These are phyloP conservation scores for Sphagnurus paluster DNA, from an alignment of 1,284 basidiomycete species.

Conservation along the genomic window DNA sequence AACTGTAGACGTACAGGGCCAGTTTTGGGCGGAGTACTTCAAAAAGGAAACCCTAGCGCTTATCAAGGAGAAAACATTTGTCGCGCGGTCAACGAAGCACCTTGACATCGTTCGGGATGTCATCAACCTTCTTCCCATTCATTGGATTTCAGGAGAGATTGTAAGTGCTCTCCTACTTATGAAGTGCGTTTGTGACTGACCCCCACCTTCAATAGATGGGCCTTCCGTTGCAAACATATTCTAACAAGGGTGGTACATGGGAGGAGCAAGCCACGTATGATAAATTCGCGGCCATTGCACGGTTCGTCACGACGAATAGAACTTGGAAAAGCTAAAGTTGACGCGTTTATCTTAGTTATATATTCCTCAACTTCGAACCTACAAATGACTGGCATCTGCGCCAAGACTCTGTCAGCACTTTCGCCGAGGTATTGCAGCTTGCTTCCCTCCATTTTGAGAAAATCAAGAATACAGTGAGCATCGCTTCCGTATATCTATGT, in stretches of 20 bases:
- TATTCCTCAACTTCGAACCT: conserved; percentile 57
- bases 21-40: conserved; percentile 36
- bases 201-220: conserved; percentile 36
- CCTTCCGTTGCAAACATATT: conserved; percentile 59
- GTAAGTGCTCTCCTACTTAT: conserved; percentile 38
- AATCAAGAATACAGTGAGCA: conserved; percentile 16
- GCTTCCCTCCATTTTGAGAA: conserved; percentile 42
- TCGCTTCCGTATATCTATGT: neutral
- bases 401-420: conserved; percentile 42
- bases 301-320: conserved; percentile 36
- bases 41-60: conserved; percentile 35
- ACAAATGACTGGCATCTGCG: conserved; percentile 60
- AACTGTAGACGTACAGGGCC: neutral
- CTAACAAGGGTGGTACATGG: conserved; percentile 46
- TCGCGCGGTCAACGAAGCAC: conserved; percentile 34
- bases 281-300: conserved; percentile 54
- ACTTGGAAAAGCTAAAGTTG: neutral
- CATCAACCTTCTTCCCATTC: conserved; percentile 63
- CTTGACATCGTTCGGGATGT: conserved; percentile 77
- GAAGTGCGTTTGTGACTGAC: neutral
- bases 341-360: conserved; percentile 44
- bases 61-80: conserved; percentile 38
- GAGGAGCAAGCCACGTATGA: conserved; percentile 50
- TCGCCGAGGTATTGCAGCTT: conserved; percentile 38
- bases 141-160: conserved; percentile 64